phyloP scores from a whole-genome alignment of 2,329 filamentous ascomycete genomes.

The Fusarium sambucinum region DNA sequence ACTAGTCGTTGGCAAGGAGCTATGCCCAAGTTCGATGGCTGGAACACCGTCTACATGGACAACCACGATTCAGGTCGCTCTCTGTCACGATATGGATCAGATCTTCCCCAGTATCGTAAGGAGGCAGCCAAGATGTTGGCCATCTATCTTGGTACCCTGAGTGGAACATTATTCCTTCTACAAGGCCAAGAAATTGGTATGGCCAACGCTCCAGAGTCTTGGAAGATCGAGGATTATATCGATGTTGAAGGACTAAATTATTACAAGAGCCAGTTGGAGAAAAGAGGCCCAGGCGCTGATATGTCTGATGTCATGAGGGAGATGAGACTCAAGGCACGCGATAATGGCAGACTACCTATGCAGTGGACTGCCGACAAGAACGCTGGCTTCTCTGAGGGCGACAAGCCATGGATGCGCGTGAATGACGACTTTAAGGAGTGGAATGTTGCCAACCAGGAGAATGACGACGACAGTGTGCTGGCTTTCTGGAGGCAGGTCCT shows the following conservation, averaged over 20 bases:
- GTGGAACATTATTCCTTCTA: conserved; percentile 62
- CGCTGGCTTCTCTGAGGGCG: conserved; percentile 55
- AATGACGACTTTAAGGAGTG: conserved; percentile 41
- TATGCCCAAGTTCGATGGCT: conserved; percentile 54
- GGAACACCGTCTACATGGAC: conserved; percentile 66
- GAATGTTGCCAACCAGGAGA: conserved; percentile 39
- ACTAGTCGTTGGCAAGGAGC: conserved; percentile 55
- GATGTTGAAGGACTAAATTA: conserved; percentile 60
- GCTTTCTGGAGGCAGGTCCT: conserved; percentile 37
- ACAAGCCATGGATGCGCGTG: conserved; percentile 49
- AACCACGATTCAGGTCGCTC: conserved; percentile 68
- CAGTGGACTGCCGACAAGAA: conserved; percentile 65
- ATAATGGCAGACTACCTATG: conserved; percentile 48
- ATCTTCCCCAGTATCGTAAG: conserved; percentile 54
- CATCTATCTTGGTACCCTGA: conserved; percentile 54
- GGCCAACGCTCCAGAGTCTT: conserved; percentile 59
- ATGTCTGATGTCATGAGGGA: conserved; percentile 57
- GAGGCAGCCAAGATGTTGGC: conserved; percentile 62
- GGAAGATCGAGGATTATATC: conserved; percentile 58
- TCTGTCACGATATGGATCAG: conserved; percentile 61
- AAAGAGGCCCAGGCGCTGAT: conserved; percentile 40
- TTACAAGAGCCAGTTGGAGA: conserved; percentile 44
- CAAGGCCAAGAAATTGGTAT: conserved; percentile 67
- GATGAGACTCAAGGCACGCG: conserved; percentile 51
- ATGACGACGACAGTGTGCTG: conserved; percentile 31